Evolutionary conservation across 2,329 filamentous ascomycete genomes (phyloP).

Genomic region (Diaporthe amygdali): DNA sequence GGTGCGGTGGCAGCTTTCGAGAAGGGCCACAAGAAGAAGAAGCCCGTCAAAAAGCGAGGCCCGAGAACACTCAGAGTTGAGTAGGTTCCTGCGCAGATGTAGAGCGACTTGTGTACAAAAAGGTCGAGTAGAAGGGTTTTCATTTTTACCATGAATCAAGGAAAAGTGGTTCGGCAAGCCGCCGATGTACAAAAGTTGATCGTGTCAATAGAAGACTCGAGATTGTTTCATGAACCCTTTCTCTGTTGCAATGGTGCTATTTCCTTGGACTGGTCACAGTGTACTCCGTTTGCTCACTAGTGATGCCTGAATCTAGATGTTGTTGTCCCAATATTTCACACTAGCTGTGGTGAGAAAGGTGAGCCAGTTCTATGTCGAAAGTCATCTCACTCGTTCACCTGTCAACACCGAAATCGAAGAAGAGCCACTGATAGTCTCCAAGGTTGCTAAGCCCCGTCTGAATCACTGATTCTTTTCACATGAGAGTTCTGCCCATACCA

Average conservation of each 20-base stretch:
- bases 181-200: constrained; percentile 25
- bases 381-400: not conserved
- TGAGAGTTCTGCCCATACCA: not conserved
- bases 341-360: not conserved
- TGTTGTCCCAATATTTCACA: not conserved
- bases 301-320: not conserved
- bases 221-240: not conserved
- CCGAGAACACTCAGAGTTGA: constrained; percentile 74
- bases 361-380: not conserved
- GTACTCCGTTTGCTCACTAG: not conserved
- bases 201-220: constrained; percentile 23
- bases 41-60: constrained; percentile 73
- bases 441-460: not conserved
- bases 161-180: constrained; percentile 12
- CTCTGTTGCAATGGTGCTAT: not conserved
- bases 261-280: not conserved
- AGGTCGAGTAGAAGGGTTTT: constrained; percentile 16
- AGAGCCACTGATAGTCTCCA: not conserved
- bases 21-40: constrained; percentile 84
- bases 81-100: constrained; percentile 45
- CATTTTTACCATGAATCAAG: constrained; percentile 6
- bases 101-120: constrained; percentile 20
- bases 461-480: not conserved
- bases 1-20: constrained; percentile 72
- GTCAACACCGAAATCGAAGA: not conserved